Base-by-base conservation (phyloP, 805 yeast species). In the Wickerhamomyces silvicola region DNA sequence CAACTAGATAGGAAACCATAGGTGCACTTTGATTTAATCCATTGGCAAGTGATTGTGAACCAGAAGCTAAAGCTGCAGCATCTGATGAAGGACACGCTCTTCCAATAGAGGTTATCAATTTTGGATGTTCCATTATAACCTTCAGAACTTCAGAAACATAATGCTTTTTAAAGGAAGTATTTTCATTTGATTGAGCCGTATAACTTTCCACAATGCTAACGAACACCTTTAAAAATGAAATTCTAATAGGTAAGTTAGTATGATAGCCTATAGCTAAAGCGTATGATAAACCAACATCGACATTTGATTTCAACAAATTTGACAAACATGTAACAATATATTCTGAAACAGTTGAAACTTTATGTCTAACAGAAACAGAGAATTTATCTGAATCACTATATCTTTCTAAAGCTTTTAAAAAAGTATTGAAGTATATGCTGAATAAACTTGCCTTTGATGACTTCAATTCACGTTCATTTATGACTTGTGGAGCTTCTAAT, bases 241-340 rank as follows among this genome's bases (percentile, higher is more conserved):
- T 62, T 38, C 92, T 62, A 18, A 84, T 77, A 32, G 75, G 68
- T 10, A 60, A 55, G 50, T 81, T 81, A 15, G 70, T 69, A 45
- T 84, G 84, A 46, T 77, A 83, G 0, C 94, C 92, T 51, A 85
- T 68, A 0, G 92, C 87, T 11, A 85, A 54, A 3, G 88, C 86
- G 52, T 73, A 75, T 32, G 75, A 75, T 45, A 86, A 60, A 7
- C 95, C 94, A 16, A 82, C 77, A 33, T 80, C 86, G 6, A 80
- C 75, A 46, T 86, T 86, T 4, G 84, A 69, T 43, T 73, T 77
- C 28, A 86, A 62, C 32, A 86, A 54, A 42, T 81, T 81, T 3
- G 87, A 75, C 30, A 85, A 62, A 14, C 83, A 75, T 15, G 64
- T 59, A 33, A 84, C 72, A 9, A 79, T 74, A 53, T 78, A 75